Conservation (phyloP, 805 yeast species). For the Wickerhamiella kurtzmanii region DNA sequence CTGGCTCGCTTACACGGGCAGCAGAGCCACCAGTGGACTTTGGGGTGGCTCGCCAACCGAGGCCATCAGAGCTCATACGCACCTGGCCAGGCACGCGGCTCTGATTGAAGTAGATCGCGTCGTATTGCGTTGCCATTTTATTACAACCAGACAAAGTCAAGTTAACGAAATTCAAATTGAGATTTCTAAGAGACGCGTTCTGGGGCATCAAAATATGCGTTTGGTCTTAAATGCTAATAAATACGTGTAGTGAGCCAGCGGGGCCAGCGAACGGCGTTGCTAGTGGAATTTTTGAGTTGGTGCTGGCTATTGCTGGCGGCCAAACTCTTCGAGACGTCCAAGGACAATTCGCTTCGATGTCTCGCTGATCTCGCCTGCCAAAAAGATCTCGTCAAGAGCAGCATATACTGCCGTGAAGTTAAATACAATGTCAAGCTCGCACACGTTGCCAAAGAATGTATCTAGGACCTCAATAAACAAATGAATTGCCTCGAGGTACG, state of each 20-base stretch:
- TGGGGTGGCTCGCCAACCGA: constrained; percentile 80
- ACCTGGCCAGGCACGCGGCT: constrained; percentile 74
- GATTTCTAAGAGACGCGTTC: background rate
- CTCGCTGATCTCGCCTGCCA: constrained; percentile 86
- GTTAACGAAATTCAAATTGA: background rate
- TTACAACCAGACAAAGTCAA: too few relatives aligned
- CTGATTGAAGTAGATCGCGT: constrained; percentile 79
- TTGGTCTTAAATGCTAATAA: background rate
- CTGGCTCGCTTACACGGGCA: constrained; percentile 51
- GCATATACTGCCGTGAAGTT: constrained; percentile 75
- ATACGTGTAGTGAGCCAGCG: background rate
- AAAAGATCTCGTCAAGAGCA: constrained; percentile 72
- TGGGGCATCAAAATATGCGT: too few relatives aligned
- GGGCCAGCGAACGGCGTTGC: too few relatives aligned
- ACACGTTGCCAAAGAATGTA: constrained; percentile 74
- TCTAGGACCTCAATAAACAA: constrained; percentile 81
- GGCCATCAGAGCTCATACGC: constrained; percentile 91
- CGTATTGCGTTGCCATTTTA: constrained; percentile 48
- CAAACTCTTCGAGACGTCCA: constrained; percentile 50
- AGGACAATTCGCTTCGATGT: constrained; percentile 59
- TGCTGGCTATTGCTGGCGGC: constrained; percentile 34
- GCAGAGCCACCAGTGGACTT: constrained; percentile 34
- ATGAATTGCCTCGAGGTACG: constrained; percentile 72
- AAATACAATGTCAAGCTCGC: constrained; percentile 87
- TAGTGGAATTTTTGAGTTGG: too few relatives aligned